A percentile compares a stretch with the other conserved stretches of the same genome.
These are phyloP conservation scores for Russula griseocarnosa DNA, from an alignment of 768 basidiomycete genomes.

Conservation along the genomic window DNA sequence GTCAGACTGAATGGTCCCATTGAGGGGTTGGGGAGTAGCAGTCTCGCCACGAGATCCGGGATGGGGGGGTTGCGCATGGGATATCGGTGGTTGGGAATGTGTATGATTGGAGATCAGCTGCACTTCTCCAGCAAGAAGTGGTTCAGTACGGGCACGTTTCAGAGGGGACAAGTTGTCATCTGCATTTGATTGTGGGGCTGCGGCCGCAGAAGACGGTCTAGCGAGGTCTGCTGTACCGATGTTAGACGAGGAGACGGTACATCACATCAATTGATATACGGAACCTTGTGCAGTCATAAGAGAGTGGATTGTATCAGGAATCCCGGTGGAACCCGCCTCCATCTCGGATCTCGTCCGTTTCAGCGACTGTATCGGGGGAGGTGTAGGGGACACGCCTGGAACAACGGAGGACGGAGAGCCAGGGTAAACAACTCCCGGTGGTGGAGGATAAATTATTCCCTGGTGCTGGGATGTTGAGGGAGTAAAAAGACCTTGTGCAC, in stretches of 20 bases:
- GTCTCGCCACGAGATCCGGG: slow-evolving; percentile 34
- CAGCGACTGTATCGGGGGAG: slow-evolving; percentile 41
- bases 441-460: slow-evolving; percentile 47
- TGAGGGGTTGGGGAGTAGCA: slow-evolving; percentile 22
- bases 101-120: slow-evolving; percentile 7
- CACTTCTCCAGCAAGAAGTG: slow-evolving; percentile 26
- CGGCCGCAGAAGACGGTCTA: slow-evolving; percentile 49
- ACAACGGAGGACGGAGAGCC: slow-evolving; percentile 45
- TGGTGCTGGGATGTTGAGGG: slow-evolving; percentile 66
- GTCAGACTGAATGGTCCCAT: slow-evolving; percentile 21
- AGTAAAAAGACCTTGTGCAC: slow-evolving; percentile 81
- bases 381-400: slow-evolving; percentile 35
- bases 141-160: slow-evolving; percentile 68
- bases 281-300: slow-evolving; percentile 29
- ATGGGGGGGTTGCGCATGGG: slow-evolving; percentile 30
- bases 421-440: slow-evolving; percentile 49
- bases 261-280: slow-evolving; percentile 26
- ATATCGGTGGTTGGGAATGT: slow-evolving; percentile 31
- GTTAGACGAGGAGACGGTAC: slow-evolving; percentile 41
- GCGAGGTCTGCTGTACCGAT: slow-evolving; percentile 46
- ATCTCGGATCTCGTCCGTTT: slow-evolving; percentile 66
- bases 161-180: slow-evolving; percentile 64
- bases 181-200: slow-evolving; percentile 42
- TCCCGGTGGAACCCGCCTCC: slow-evolving; percentile 45
- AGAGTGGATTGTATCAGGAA: slow-evolving; percentile 20